These are phyloP conservation scores for Cytospora mali DNA, from an alignment of 2,329 filamentous ascomycete genomes.

Conservation along the genomic window DNA sequence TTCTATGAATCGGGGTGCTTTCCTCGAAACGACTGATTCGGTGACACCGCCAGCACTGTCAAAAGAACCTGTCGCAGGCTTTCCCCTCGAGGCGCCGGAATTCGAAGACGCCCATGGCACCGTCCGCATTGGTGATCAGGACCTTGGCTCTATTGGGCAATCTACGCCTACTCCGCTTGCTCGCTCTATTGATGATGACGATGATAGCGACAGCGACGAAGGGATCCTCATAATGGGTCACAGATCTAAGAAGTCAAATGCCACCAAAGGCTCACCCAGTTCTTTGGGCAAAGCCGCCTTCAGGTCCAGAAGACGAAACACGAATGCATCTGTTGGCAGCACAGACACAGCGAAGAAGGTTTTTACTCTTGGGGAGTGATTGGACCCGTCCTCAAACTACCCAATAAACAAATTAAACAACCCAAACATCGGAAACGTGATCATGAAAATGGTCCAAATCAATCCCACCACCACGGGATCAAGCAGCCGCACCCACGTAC, in stretches of 20 bases:
- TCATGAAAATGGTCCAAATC: background rate
- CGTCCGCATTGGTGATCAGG: constrained; percentile 36
- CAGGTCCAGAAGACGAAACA: constrained; percentile 55
- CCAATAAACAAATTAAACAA: background rate
- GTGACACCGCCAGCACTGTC: constrained; percentile 55
- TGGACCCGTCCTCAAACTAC: background rate
- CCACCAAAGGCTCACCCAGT: constrained; percentile 23
- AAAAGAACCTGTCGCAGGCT: constrained; percentile 51
- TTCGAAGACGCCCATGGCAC: constrained; percentile 36
- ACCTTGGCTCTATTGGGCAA: constrained; percentile 30
- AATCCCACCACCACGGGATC: background rate
- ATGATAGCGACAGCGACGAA: constrained; percentile 58
- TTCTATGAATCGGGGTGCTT: constrained; percentile 46
- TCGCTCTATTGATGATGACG: constrained; percentile 45
- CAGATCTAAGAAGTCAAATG: constrained; percentile 23
- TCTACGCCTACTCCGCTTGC: constrained; percentile 28
- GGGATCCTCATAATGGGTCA: constrained; percentile 50
- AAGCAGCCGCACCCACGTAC: background rate
- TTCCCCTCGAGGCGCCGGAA: constrained; percentile 47
- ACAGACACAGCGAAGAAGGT: constrained; percentile 67
- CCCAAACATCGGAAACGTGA: background rate
- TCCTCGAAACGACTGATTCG: constrained; percentile 56
- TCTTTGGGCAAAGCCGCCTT: constrained; percentile 37
- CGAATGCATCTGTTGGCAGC: constrained; percentile 62
- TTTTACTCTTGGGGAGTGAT: constrained; percentile 40